These are phyloP conservation scores for Eucalyptus albens DNA, from an alignment of 345 rosid species.

Conservation along the genomic window DNA sequence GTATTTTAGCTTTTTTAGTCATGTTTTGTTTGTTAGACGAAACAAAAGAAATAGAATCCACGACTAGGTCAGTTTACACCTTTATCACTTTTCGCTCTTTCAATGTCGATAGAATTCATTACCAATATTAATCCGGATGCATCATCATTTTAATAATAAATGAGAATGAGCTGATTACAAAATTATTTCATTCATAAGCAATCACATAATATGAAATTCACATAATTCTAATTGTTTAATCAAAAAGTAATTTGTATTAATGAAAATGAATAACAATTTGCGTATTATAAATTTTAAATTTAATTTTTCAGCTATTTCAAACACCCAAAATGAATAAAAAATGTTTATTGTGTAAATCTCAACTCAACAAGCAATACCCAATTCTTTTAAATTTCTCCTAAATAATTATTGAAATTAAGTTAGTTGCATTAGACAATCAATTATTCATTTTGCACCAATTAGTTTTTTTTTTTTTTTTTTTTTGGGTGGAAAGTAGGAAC, in stretches of 20 bases:
- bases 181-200: neutral
- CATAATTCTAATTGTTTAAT: no score
- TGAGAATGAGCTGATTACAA: accelerated
- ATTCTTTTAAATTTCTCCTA: neutral
- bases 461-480: neutral
- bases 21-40: neutral
- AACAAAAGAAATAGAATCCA: neutral
- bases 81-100: neutral
- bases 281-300: accelerated
- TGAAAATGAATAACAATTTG: accelerated
- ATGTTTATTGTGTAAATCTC: neutral
- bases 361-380: neutral
- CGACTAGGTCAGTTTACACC: neutral
- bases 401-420: neutral
- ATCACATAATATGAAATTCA: neutral
- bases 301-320: accelerated
- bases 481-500: neutral
- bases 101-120: accelerated
- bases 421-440: neutral
- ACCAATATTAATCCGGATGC: neutral
- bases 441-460: neutral
- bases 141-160: no score
- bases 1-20: neutral
- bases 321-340: neutral
- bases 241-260: neutral